These are phyloP conservation scores for Trebouxia gelatinosa DNA, from an alignment of 163 green algal species.

Conservation along the genomic window DNA sequence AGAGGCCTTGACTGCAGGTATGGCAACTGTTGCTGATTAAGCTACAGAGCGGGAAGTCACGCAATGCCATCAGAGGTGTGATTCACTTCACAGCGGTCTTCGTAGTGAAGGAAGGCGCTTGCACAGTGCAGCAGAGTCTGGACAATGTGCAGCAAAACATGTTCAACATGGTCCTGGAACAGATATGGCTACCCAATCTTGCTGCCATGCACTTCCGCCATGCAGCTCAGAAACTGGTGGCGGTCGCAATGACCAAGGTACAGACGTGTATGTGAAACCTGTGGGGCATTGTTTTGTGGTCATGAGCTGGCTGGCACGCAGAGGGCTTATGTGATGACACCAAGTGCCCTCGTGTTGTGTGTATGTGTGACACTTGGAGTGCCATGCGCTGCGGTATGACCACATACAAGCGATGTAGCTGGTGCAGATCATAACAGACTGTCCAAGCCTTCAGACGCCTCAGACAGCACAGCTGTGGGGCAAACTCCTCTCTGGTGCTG, in stretches of 20 bases:
- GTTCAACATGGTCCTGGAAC: conserved; percentile 64
- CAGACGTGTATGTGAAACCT: not conserved
- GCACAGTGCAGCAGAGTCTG: conserved; percentile 52
- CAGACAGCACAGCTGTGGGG: conserved; percentile 34
- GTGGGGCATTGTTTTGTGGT: not conserved
- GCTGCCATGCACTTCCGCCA: conserved; percentile 30
- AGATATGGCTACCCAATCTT: conserved; percentile 26
- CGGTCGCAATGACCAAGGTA: conserved; percentile 60
- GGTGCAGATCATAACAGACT: conserved; percentile 49
- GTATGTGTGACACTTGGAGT: not conserved
- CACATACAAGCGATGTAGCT: conserved; percentile 20
- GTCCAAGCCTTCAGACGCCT: conserved; percentile 41
- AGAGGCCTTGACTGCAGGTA: conserved; percentile 29
- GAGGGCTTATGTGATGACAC: not conserved
- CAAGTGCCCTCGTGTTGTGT: not conserved
- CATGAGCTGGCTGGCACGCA: not conserved
- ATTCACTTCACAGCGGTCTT: conserved; percentile 74
- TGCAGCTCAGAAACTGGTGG: conserved; percentile 63
- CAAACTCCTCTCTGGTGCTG: conserved; percentile 41
- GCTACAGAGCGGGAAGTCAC: conserved; percentile 68
- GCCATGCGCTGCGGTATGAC: not conserved
- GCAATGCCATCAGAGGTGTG: conserved; percentile 80
- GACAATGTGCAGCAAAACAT: conserved; percentile 75
- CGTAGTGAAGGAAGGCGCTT: conserved; percentile 61
- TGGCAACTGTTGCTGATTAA: conserved; percentile 73